These are phyloP conservation scores for Lumnitzera littorea DNA, from an alignment of 345 rosid species.

Conservation along the genomic window DNA sequence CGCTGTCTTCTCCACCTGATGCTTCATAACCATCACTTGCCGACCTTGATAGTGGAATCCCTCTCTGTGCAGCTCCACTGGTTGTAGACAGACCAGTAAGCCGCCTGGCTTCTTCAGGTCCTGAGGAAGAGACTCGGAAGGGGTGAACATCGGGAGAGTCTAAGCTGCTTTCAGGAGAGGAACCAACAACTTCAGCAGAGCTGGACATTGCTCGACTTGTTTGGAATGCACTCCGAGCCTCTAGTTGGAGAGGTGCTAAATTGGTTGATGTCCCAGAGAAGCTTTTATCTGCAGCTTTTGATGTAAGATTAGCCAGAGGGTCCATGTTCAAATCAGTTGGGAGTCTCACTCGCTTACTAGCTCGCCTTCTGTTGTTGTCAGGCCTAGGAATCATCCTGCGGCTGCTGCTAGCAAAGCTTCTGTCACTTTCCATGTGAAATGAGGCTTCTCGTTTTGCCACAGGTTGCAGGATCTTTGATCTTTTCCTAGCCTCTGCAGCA, in stretches of 20 bases:
- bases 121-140: slow-evolving; percentile 68
- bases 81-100: slow-evolving; percentile 46
- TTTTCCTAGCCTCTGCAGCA: slow-evolving; percentile 94
- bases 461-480: slow-evolving; percentile 81
- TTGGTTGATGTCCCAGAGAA: slow-evolving; percentile 57
- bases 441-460: slow-evolving; percentile 49
- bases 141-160: slow-evolving; percentile 94
- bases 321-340: slow-evolving; percentile 75
- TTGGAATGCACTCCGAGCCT: slow-evolving; percentile 92
- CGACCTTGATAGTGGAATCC: slow-evolving; percentile 80
- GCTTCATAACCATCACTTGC: slow-evolving; percentile 95
- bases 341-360: slow-evolving; percentile 57
- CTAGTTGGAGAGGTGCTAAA: slow-evolving; percentile 86
- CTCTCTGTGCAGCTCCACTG: slow-evolving; percentile 39
- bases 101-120: slow-evolving; percentile 64
- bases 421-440: slow-evolving; percentile 44
- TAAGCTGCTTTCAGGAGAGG: slow-evolving; percentile 96
- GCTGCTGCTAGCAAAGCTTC: slow-evolving; percentile 78
- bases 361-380: slow-evolving; percentile 55
- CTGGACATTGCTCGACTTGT: slow-evolving; percentile 84
- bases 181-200: slow-evolving; percentile 55
- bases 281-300: slow-evolving; percentile 32
- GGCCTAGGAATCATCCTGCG: slow-evolving; percentile 59
- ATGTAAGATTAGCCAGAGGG: slow-evolving; percentile 33
- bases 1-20: slow-evolving; percentile 98